A percentile compares a stretch with the other conserved stretches of the same genome.
These are phyloP conservation scores for Clarireedia sp. DNA, from an alignment of 2,329 filamentous ascomycete genomes.

Conservation along the genomic window DNA sequence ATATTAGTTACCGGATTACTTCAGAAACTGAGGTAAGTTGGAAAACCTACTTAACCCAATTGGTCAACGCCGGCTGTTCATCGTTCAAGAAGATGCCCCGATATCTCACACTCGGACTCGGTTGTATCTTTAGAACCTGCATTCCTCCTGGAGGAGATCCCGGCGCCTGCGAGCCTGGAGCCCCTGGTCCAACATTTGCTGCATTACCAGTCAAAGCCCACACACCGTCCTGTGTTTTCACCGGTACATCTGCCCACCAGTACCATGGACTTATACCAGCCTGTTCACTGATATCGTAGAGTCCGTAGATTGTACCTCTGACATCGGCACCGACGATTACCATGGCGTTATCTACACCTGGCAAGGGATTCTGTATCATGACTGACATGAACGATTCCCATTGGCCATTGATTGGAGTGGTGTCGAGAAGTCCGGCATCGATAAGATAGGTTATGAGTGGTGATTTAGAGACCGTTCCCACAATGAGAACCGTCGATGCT, in stretches of 20 bases:
- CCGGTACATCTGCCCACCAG: slow-evolving; percentile 48
- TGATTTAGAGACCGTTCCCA: slow-evolving; percentile 60
- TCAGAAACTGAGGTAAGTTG: background rate
- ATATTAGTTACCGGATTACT: background rate
- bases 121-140: slow-evolving; percentile 37
- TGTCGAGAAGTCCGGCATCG: slow-evolving; percentile 47
- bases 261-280: slow-evolving; percentile 63
- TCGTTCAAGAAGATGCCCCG: slow-evolving; percentile 54
- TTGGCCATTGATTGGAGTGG: slow-evolving; percentile 47
- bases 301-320: slow-evolving; percentile 59
- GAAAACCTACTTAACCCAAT: slow-evolving; percentile 44
- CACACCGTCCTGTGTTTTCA: slow-evolving; percentile 36
- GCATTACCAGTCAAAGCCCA: slow-evolving; percentile 33
- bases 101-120: slow-evolving; percentile 47
- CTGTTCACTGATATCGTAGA: slow-evolving; percentile 65
- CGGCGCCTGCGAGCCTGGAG: background rate
- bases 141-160: slow-evolving; percentile 12
- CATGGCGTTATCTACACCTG: slow-evolving; percentile 49
- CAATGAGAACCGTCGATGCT: slow-evolving; percentile 53
- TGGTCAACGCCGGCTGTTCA: slow-evolving; percentile 52
- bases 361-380: slow-evolving; percentile 49
- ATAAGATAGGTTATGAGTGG: slow-evolving; percentile 52
- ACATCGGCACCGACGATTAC: slow-evolving; percentile 62
- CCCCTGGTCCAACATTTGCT: background rate
- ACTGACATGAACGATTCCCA: slow-evolving; percentile 63